Conservation (phyloP, 163 green algal genomes). For the Scenedesmus sp. region DNA sequence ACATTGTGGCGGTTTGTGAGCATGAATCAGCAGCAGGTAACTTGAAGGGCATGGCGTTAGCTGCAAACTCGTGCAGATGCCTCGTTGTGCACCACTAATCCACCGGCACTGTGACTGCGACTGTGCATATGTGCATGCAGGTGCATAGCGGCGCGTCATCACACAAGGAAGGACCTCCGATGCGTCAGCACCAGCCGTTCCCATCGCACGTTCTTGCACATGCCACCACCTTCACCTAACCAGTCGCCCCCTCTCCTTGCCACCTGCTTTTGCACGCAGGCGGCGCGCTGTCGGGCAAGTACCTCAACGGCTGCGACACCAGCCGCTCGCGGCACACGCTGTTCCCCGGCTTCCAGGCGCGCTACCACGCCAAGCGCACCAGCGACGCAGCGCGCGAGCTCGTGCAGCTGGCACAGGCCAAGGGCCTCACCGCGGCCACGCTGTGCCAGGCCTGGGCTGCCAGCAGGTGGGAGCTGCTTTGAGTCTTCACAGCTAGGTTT, state of each 20-base stretch:
- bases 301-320: constrained; percentile 67
- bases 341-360: constrained; percentile 71
- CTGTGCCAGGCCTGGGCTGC: constrained; percentile 87
- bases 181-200: constrained; percentile 80
- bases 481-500: no score
- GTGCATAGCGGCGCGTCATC: no score
- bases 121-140: no score
- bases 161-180: constrained; percentile 73
- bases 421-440: constrained; percentile 83
- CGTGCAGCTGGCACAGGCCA: constrained; percentile 73
- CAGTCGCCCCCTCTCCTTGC: no score
- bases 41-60: no score
- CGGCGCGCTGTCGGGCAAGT: constrained; percentile 90
- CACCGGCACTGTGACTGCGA: no score
- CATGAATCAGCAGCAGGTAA: no score
- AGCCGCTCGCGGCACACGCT: constrained; percentile 62
- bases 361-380: constrained; percentile 58
- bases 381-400: constrained; percentile 78
- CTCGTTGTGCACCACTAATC: no score
- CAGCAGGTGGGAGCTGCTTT: constrained; percentile 6
- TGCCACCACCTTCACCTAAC: no score
- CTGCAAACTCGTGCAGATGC: no score
- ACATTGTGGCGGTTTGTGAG: no score
- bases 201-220: constrained; percentile 59
- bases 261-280: constrained; percentile 61